Evolutionary conservation across 305 asterid genomes (phyloP).

Genomic region (Fraxinus velutina): DNA sequence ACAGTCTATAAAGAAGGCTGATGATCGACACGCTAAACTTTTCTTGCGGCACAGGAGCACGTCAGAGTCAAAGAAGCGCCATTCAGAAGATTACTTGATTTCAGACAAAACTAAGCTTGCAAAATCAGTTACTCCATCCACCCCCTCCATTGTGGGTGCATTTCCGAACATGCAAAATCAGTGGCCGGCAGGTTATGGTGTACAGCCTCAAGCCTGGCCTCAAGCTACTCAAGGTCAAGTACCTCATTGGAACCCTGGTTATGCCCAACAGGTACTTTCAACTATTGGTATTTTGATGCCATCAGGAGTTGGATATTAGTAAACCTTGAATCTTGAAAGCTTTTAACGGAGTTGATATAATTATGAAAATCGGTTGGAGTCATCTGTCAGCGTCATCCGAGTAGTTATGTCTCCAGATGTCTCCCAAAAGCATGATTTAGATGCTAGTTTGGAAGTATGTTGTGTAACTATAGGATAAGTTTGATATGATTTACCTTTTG

Average conservation of each 20-base stretch:
- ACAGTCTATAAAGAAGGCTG: conserved; percentile 69
- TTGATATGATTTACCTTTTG: background rate
- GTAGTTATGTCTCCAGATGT: background rate
- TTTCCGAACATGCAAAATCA: conserved; percentile 69
- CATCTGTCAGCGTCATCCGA: background rate
- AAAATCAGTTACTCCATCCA: conserved; percentile 53
- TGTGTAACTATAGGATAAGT: background rate
- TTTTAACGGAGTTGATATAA: background rate
- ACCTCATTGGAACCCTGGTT: conserved; percentile 78
- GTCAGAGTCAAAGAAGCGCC: conserved; percentile 85
- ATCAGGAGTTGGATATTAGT: background rate
- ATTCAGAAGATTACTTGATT: conserved; percentile 69
- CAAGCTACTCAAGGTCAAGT: conserved; percentile 80
- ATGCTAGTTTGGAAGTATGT: background rate
- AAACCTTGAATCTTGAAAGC: background rate
- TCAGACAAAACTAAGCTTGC: conserved; percentile 77
- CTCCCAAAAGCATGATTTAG: background rate
- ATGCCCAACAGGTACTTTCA: conserved; percentile 67
- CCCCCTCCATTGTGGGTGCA: conserved; percentile 60
- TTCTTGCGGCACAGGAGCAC: conserved; percentile 75
- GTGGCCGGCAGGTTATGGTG: conserved; percentile 83
- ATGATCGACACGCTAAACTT: conserved; percentile 78
- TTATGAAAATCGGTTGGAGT: background rate
- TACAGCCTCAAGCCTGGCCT: conserved; percentile 75
- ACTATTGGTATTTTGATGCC: background rate